Evolutionary conservation across 331 rosid genomes (phyloP).

Genomic region (Phaseolus coccineus): DNA sequence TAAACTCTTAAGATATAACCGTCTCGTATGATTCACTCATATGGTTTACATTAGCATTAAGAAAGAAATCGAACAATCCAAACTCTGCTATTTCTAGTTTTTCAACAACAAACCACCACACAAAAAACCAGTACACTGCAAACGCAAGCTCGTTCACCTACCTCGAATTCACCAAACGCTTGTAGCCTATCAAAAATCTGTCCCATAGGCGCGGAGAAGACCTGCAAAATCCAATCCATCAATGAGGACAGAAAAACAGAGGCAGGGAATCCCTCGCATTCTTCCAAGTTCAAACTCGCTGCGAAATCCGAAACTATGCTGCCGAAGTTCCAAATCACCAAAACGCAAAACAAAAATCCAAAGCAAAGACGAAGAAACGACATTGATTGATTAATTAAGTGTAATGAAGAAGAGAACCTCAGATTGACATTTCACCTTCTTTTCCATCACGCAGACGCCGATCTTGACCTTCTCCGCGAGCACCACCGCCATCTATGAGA

Average conservation of each 20-base stretch:
- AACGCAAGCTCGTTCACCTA: slow-evolving; percentile 27
- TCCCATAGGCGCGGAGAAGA: slow-evolving; percentile 88
- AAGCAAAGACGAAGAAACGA: neutral
- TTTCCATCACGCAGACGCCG: slow-evolving; percentile 99
- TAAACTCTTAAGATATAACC: no score
- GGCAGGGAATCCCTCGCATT: slow-evolving; percentile 38
- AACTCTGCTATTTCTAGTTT: neutral
- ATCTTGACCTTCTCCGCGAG: slow-evolving; percentile 56
- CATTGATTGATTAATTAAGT: neutral
- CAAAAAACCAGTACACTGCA: slow-evolving; percentile 13
- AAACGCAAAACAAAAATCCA: neutral
- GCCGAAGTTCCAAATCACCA: neutral
- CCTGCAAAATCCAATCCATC: slow-evolving; percentile 45
- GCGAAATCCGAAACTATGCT: slow-evolving; percentile 28
- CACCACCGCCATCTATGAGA: slow-evolving; percentile 3
- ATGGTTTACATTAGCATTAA: neutral
- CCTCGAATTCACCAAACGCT: slow-evolving; percentile 98
- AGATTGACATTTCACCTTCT: slow-evolving; percentile 98
- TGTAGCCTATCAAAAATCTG: slow-evolving; percentile 89
- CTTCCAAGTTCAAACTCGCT: slow-evolving; percentile 31
- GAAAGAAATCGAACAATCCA: neutral
- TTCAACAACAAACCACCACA: slow-evolving; percentile 20
- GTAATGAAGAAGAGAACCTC: slow-evolving; percentile 61
- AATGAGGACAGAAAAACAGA: slow-evolving; percentile 38
- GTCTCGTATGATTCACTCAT: neutral